Evolutionary conservation across 2,329 filamentous ascomycete genomes (phyloP).

Genomic region (Verticillium nubilum): DNA sequence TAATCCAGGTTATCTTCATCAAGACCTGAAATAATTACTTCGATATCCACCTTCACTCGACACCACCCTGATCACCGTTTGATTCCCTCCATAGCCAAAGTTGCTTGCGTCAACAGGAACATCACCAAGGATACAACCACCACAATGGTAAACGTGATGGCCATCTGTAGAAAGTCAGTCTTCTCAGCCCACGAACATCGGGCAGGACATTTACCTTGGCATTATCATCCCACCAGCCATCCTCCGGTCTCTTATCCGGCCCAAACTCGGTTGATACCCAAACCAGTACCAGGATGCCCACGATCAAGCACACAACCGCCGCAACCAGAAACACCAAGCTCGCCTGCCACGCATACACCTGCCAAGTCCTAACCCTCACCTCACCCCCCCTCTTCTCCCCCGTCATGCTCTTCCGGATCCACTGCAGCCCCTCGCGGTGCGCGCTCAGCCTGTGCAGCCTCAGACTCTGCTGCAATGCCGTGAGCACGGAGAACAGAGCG

Average conservation of each 20-base stretch:
- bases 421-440: slow-evolving; percentile 27
- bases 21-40: too few relatives aligned
- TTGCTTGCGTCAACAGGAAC: slow-evolving; percentile 2
- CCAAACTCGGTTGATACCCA: slow-evolving; percentile 14
- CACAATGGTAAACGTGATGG: slow-evolving; percentile 7
- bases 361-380: slow-evolving; percentile 7
- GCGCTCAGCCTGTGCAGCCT: slow-evolving; percentile 34
- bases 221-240: slow-evolving; percentile 14
- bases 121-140: slow-evolving; percentile 1
- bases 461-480: slow-evolving; percentile 34
- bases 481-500: slow-evolving; percentile 42
- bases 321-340: slow-evolving; percentile 12
- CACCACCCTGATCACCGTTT: not conserved
- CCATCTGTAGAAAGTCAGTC: slow-evolving; percentile 3
- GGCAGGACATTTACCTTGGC: slow-evolving; percentile 1
- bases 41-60: too few relatives aligned
- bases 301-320: slow-evolving; percentile 14
- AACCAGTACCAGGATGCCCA: slow-evolving; percentile 14
- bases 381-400: slow-evolving; percentile 4
- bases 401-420: slow-evolving; percentile 22
- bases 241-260: slow-evolving; percentile 8
- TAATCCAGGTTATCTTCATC: too few relatives aligned
- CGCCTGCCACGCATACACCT: slow-evolving; percentile 18
- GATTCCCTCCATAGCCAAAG: not conserved
- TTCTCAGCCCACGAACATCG: not conserved